These are phyloP conservation scores for Jasminum sambac DNA, from an alignment of 257 asterid species.

Conservation along the genomic window DNA sequence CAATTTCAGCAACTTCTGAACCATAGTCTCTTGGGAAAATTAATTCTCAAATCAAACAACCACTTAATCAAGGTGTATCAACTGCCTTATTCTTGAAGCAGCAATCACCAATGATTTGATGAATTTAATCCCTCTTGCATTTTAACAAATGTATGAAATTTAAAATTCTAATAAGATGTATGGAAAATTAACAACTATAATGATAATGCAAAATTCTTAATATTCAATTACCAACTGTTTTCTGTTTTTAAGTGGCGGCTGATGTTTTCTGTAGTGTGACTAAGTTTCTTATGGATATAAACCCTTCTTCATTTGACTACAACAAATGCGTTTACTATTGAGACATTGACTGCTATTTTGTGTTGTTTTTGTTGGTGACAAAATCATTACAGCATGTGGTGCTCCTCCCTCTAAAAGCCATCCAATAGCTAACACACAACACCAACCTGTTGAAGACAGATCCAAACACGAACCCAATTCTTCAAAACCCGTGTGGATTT, in stretches of 20 bases:
- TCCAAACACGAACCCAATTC: constrained; percentile 44
- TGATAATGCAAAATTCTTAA: background rate
- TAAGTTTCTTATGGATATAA: constrained; percentile 6
- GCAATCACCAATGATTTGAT: background rate
- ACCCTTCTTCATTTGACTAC: background rate
- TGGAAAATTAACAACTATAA: background rate
- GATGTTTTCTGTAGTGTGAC: background rate
- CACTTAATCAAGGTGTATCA: background rate
- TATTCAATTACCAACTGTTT: background rate
- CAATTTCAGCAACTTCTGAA: too few species aligned
- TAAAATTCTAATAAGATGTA: background rate
- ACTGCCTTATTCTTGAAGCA: background rate
- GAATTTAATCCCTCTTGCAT: background rate
- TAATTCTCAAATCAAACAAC: too few species aligned
- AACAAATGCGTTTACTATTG: background rate
- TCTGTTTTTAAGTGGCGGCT: background rate
- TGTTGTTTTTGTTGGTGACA: background rate
- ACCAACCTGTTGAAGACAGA: constrained; percentile 41
- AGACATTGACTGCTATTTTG: background rate
- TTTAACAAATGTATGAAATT: background rate
- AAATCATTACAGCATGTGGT: constrained; percentile 35
- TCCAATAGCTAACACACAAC: constrained; percentile 41
- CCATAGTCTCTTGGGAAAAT: too few species aligned
- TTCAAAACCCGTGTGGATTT: constrained; percentile 79
- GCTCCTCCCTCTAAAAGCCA: constrained; percentile 43